These are phyloP conservation scores for Heterococcus sp. DNA, from an alignment of 108 stramenopile genomes.

Conservation along the genomic window DNA sequence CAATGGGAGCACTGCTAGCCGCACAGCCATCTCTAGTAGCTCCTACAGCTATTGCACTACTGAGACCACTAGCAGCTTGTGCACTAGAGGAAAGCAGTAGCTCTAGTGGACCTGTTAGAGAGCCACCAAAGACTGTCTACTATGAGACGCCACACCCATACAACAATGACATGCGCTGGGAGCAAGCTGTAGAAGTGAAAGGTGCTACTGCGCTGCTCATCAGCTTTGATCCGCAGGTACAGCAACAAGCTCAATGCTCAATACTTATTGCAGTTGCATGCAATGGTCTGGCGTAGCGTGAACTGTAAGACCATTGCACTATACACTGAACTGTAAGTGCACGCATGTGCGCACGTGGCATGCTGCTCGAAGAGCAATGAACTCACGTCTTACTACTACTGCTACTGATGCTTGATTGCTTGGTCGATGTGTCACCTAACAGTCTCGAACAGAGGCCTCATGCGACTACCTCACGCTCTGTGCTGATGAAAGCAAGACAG, in stretches of 20 bases:
- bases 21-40: background rate
- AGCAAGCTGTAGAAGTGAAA: slow-evolving; percentile 25
- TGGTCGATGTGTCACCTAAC: background rate
- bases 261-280: too few relatives aligned
- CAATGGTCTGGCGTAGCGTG: too few relatives aligned
- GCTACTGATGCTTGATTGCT: background rate
- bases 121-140: background rate
- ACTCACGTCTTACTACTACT: background rate
- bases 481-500: slow-evolving; percentile 11
- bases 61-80: slow-evolving; percentile 31
- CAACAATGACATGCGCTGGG: slow-evolving; percentile 27
- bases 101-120: background rate
- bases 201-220: slow-evolving; percentile 40
- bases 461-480: slow-evolving; percentile 47
- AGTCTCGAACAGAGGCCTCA: slow-evolving; percentile 19
- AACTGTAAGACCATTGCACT: too few relatives aligned
- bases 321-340: too few relatives aligned
- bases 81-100: slow-evolving; percentile 11
- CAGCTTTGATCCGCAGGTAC: slow-evolving; percentile 35
- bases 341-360: background rate
- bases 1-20: background rate
- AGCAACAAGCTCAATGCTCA: background rate
- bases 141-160: slow-evolving; percentile 45
- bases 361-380: background rate
- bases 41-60: slow-evolving; percentile 3